Percentiles rank a stretch among this genome's conserved stretches.
Evolutionary conservation across 441 rosid species (phyloP).

Genomic region (Isatis lusitanica): DNA sequence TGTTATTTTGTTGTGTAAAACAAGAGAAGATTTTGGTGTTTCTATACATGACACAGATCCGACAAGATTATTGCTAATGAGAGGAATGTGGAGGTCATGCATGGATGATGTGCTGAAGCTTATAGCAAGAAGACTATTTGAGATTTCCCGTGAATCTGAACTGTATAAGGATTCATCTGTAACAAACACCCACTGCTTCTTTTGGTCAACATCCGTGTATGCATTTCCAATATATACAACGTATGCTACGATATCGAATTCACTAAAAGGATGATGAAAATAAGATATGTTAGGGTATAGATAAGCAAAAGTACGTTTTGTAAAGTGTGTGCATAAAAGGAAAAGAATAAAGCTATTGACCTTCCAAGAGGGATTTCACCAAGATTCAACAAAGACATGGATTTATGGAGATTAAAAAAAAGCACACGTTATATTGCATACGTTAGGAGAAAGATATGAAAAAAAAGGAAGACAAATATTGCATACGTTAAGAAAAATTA

Average conservation of each 20-base stretch:
- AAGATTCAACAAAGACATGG: conserved; percentile 58
- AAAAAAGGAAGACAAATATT: too few relatives aligned
- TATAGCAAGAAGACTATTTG: conserved; percentile 78
- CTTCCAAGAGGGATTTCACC: conserved; percentile 83
- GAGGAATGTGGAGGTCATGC: conserved; percentile 50
- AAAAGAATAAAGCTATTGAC: conserved; percentile 38
- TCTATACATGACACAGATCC: conserved; percentile 69
- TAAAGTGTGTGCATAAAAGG: background rate
- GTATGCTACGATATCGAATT: conserved; percentile 80
- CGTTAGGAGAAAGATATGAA: too few relatives aligned
- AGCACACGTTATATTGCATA: too few relatives aligned
- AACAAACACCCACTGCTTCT: conserved; percentile 93
- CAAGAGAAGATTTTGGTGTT: background rate
- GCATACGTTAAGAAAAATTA: too few relatives aligned
- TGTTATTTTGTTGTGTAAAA: too few relatives aligned
- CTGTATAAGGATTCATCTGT: conserved; percentile 64
- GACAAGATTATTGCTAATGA: conserved; percentile 65
- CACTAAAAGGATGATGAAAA: conserved; percentile 44
- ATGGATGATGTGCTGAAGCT: conserved; percentile 62
- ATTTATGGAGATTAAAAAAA: conserved; percentile 71
- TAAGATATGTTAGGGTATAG: background rate
- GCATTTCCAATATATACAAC: conserved; percentile 82
- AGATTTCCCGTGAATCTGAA: conserved; percentile 44
- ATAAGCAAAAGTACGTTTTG: background rate
- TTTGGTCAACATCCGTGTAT: conserved; percentile 49